These are phyloP conservation scores for Lactarius hengduanensis DNA, from an alignment of 768 basidiomycete genomes.

Conservation along the genomic window DNA sequence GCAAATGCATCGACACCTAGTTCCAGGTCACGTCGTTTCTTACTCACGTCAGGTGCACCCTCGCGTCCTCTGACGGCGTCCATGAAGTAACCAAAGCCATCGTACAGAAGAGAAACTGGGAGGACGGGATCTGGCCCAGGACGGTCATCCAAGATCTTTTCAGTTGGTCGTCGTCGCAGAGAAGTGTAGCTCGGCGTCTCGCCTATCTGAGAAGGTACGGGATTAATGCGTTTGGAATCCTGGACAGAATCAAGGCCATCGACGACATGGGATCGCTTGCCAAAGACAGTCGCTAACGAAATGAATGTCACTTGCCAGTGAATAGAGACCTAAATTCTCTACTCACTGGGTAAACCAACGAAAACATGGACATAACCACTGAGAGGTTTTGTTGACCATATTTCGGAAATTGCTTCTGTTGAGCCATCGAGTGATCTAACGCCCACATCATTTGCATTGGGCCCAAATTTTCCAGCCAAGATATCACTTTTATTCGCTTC, in stretches of 20 bases:
- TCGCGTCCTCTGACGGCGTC: not conserved
- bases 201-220: not conserved
- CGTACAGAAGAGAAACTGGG: not conserved
- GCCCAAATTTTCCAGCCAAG: too few relatives aligned
- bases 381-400: not conserved
- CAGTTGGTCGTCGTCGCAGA: not conserved
- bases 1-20: not conserved
- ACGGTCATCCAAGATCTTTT: not conserved
- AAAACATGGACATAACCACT: not conserved
- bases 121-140: not conserved
- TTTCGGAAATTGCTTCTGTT: not conserved
- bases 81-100: not conserved
- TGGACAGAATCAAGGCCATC: not conserved
- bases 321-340: not conserved
- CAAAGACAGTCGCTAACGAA: not conserved
- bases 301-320: not conserved
- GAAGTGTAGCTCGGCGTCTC: not conserved
- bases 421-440: not conserved
- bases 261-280: not conserved
- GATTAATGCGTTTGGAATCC: not conserved
- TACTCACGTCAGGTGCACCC: not conserved
- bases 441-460: too few relatives aligned
- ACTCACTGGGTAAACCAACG: not conserved
- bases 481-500: too few relatives aligned
- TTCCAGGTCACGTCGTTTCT: not conserved